Base-by-base conservation (phyloP, 164 flowering plant species). In the Aristolochia fimbriata region DNA sequence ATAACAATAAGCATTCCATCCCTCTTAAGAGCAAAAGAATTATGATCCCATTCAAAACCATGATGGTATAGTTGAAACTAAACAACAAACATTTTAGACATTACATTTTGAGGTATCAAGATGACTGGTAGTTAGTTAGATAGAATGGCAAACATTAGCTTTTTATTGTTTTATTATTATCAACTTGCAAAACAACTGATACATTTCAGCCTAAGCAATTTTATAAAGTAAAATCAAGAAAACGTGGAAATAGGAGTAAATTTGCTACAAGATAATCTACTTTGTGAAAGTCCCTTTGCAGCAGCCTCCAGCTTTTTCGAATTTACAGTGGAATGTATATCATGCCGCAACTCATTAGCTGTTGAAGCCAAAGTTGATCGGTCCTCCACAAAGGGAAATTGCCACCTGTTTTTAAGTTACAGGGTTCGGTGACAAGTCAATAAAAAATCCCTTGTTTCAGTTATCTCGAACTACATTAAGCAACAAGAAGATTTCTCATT, bases 251-350 rank as follows among this genome's bases (percentile, higher is more conserved):
- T 37, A 7, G 12, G 43, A 37, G 43, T 6, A 37, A n/a, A 37
- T 7, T 37, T 37, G 43, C 43, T 0, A 37, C 7, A 7, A 37
- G 43, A 31, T 11, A 4, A 65, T 74, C 5, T 80, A 90, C 97
- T 66, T 37, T 73, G 82, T 37, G 78, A 65, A 55, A 84, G 71
- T 55, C 96, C 94, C 67, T 77, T 86, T 59, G 90, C 86, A 0
- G 80, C 90, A 48, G 87, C 97, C 73, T 80, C 86, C 73, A 91
- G 50, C 76, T 88, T 86, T 69, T 88, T 83, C 8, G 94, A 77
- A 63, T 79, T 76, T 12, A 73, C 55, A 57, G 65, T 66, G 15
- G 79, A 56, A 58, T 84, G 63, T 47, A 59, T 78, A 9, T 88
- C 89, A 15, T 9, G 71, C 12, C 97, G 76, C 63, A 86, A 61